These are phyloP conservation scores for Xylariaceae sp. DNA, from an alignment of 2,329 filamentous ascomycete species.

Conservation along the genomic window DNA sequence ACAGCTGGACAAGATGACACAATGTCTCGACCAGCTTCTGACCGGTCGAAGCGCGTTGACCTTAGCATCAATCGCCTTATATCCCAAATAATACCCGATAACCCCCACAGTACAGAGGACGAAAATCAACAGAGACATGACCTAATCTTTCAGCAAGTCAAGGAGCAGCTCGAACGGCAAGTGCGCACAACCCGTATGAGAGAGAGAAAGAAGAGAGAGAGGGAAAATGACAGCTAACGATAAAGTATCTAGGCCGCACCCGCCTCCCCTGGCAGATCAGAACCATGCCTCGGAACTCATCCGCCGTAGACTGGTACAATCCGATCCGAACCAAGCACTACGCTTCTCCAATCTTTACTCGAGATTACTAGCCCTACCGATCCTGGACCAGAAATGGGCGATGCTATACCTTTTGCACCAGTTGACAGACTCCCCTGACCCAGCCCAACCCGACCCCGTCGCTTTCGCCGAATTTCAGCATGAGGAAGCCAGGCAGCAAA, in stretches of 20 bases:
- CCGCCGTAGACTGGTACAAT: constrained; percentile 82
- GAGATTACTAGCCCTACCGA: constrained; percentile 84
- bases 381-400: constrained; percentile 94
- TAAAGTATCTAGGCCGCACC: constrained; percentile 48
- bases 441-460: constrained; percentile 52
- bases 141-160: constrained; percentile 59
- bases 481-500: constrained; percentile 34
- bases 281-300: constrained; percentile 94
- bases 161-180: constrained; percentile 59
- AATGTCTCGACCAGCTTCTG: constrained; percentile 62
- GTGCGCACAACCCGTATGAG: constrained; percentile 18
- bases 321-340: constrained; percentile 78
- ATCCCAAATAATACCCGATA: constrained; percentile 71
- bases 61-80: constrained; percentile 82
- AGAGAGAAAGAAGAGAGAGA: background rate
- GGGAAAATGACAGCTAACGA: constrained; percentile 14
- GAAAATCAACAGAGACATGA: constrained; percentile 72
- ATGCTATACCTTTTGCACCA: constrained; percentile 91
- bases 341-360: constrained; percentile 92
- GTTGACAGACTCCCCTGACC: constrained; percentile 72
- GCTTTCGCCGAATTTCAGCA: constrained; percentile 42
- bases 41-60: constrained; percentile 70
- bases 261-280: constrained; percentile 70
- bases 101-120: constrained; percentile 70
- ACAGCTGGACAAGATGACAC: constrained; percentile 44